Conservation (phyloP, 768 basidiomycete genomes). For the Kwoniella dejecticola region DNA sequence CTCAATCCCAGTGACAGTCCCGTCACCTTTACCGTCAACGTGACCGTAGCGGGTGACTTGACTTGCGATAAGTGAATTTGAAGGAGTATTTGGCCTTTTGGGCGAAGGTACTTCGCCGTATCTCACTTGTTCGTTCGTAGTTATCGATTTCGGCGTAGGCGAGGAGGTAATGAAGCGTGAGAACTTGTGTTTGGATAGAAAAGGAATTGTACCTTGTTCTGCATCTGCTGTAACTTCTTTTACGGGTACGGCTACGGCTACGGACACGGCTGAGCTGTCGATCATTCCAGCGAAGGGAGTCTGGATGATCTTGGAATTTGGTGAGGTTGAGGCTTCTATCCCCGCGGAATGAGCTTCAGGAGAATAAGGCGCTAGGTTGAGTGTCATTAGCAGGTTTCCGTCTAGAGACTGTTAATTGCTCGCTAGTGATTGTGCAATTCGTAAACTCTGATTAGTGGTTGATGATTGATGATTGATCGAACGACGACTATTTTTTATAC, state of each 20-base stretch:
- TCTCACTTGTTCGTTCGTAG: not conserved
- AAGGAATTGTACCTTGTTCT: constrained; percentile 7
- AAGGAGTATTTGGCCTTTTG: not conserved
- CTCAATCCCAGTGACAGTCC: not conserved
- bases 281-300: not conserved
- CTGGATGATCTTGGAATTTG: not conserved
- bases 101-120: constrained; percentile 4
- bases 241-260: not conserved
- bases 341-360: too few relatives aligned
- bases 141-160: not conserved
- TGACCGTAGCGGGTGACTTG: not conserved
- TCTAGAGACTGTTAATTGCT: too few relatives aligned
- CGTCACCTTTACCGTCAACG: not conserved
- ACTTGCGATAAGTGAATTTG: too few relatives aligned
- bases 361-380: too few relatives aligned
- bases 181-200: constrained; percentile 1
- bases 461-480: too few relatives aligned
- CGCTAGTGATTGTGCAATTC: too few relatives aligned
- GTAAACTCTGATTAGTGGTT: too few relatives aligned
- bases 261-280: not conserved
- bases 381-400: too few relatives aligned
- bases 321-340: too few relatives aligned
- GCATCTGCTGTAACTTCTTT: not conserved
- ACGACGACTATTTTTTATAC: too few relatives aligned
- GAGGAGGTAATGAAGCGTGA: constrained; percentile 6